Evolutionary conservation across 495 filamentous ascomycete species (phyloP), one percentile per base, ranked within the genome.

Genomic region (Penicillium maclennaniae): DNA sequence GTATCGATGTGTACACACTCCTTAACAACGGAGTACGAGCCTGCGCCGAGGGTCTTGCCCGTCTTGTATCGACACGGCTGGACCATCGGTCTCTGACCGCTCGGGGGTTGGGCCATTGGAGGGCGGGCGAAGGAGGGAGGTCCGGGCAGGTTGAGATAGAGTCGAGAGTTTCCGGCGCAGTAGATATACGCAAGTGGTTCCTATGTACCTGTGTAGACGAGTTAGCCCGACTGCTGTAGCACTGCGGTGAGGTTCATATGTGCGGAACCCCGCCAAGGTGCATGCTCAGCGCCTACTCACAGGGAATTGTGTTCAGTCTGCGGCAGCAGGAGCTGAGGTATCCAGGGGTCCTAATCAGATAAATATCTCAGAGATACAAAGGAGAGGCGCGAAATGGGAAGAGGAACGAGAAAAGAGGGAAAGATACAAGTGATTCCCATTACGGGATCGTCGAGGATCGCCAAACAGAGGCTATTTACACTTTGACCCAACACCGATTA

Each of bases 1-100:
- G 95, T 97, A 58, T 97, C 93, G 61, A 97, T 97, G 69, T 97
- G 95, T 17, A 98, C 91, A 69, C 93, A 98, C 73, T 98, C 93
- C 70, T 97, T 97, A n/a, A 98, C 93, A 51, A 97, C 93, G 42
- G 92, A 97, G 74, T 98, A 98, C 40, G 89, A 95, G 52, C 93
- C 93, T 5, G 93, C 91, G 50, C 93, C 93, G 27, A 98, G 75
- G 8, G 93, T 97, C 80, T 97, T 98, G 54, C 93, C 93, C 1
- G 95, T 97, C 76, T 97, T 98, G 81, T 98, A 98, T 49, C 95
- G 83, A 66, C 87, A 90, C 47, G 87, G 87, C 62, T 89, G 84
- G 37, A 89, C 79, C 63, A 86, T 82, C 20, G 85, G 83, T 53
- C 77, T 80, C 59, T 69, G 68, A 44, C 55, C 57, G 42, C 56